These are phyloP conservation scores for Neurospora tetrasperma DNA, from an alignment of 495 filamentous ascomycete genomes.

Conservation along the genomic window DNA sequence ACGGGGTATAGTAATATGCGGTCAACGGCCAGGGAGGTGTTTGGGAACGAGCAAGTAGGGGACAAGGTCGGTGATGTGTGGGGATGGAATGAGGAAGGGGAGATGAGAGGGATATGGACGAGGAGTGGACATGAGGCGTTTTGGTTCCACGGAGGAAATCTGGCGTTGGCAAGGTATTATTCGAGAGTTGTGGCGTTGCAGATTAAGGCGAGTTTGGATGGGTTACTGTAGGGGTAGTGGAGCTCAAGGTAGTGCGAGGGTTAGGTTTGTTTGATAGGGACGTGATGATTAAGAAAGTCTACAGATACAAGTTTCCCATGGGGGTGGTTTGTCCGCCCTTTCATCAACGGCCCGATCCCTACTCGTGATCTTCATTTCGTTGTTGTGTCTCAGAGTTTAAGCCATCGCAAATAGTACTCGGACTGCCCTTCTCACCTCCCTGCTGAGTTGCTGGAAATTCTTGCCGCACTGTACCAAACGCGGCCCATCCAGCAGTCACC, in stretches of 20 bases:
- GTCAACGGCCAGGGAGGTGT: slow-evolving; percentile 47
- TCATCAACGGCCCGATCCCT: too few species aligned
- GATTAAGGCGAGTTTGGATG: slow-evolving; percentile 57
- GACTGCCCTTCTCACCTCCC: too few species aligned
- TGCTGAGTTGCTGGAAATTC: too few species aligned
- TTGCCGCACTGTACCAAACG: too few species aligned
- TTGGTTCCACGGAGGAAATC: slow-evolving; percentile 78
- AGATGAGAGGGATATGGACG: slow-evolving; percentile 63
- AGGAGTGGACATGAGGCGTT: slow-evolving; percentile 62
- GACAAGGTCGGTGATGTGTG: slow-evolving; percentile 60
- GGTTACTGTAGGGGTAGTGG: slow-evolving; percentile 17
- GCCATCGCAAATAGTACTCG: too few species aligned
- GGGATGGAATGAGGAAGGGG: slow-evolving; percentile 71
- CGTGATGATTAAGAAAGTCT: background rate
- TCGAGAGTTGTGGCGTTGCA: slow-evolving; percentile 65
- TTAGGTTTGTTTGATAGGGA: background rate
- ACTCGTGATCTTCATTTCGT: too few species aligned
- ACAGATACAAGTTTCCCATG: background rate
- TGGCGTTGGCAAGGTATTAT: slow-evolving; percentile 63
- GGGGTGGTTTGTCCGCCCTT: too few species aligned
- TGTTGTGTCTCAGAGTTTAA: too few species aligned
- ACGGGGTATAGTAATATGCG: slow-evolving; percentile 81
- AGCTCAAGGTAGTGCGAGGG: too few species aligned
- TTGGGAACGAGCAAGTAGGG: slow-evolving; percentile 56
- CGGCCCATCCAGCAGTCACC: too few species aligned